Evolutionary conservation across 257 asterid genomes (phyloP), one percentile per base, ranked within the genome.

Genomic region (Linaria vulgaris): DNA sequence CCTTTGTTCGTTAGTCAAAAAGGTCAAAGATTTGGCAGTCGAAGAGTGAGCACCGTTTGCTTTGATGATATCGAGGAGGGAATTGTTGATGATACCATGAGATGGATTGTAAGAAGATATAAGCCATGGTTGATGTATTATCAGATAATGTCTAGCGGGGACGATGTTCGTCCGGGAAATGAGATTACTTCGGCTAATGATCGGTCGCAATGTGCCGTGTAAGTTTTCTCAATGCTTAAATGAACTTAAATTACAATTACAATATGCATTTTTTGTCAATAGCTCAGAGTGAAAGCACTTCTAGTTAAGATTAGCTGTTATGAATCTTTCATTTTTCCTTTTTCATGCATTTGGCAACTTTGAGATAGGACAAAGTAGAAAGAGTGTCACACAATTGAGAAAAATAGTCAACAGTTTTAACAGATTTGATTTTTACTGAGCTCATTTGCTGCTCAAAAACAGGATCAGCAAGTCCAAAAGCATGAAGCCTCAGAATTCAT

Each of bases 81-180:
- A 9, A 65, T 63, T 61, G 65, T 51, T 49, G 80, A 69, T 37
- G 85, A 74, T 22, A 79, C 49, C 52, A 78, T 91, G 80, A 77
- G 76, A 64, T 72, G 80, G 78, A 82, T 91, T 66, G 95, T 89
- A 0, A 69, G 68, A 67, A 81, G 80, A 3, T 91, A 77, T 51
- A 88, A 84, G 81, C 96, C 96, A 0, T 89, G 96, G 92, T 63
- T 91, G 52, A 73, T 83, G 83, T 91, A 91, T 54, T 86, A 88
- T 66, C 92, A 79, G 74, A 89, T 91, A 12, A 86, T 88, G 88
- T 80, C 95, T 12, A 46, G 64, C 22, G 74, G 74, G 17, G 71
- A 79, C 57, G 71, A 79, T 56, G 44, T n/a, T 55, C 14, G 62
- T 53, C 61, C 47, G 50, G 70, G 25, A 57, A 67, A 34, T 56